Evolutionary conservation across 179 eudicot genomes (phyloP).

Genomic region (Pouteria campechiana): DNA sequence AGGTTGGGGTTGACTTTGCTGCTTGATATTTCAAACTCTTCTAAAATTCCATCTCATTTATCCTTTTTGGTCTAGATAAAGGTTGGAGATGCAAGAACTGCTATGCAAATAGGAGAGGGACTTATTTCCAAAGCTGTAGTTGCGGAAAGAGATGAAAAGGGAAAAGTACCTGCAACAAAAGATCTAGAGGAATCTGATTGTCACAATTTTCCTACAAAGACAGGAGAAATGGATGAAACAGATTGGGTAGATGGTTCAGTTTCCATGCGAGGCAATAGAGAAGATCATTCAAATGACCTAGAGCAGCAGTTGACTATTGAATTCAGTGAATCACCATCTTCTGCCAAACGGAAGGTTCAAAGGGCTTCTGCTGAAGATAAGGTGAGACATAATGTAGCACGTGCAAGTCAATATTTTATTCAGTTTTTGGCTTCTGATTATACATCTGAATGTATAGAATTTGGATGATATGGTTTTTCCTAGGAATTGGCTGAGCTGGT

Average conservation of each 20-base stretch:
- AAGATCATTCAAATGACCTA: constrained; percentile 7
- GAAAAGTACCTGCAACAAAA: background rate
- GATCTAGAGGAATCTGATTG: constrained; percentile 3
- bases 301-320: constrained; percentile 53
- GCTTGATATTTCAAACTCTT: background rate
- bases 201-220: constrained; percentile 5
- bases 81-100: constrained; percentile 7
- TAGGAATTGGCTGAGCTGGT: constrained; percentile 88
- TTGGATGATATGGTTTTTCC: background rate
- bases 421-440: background rate
- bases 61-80: constrained; percentile 12
- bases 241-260: constrained; percentile 56
- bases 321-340: constrained; percentile 47
- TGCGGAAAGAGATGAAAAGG: constrained; percentile 9
- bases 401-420: background rate
- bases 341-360: constrained; percentile 45
- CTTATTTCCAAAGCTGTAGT: constrained; percentile 7
- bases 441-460: no score
- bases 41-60: background rate
- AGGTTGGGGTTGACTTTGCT: background rate
- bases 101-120: background rate
- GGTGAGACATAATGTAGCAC: constrained; percentile 23
- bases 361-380: constrained; percentile 86
- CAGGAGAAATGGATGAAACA: constrained; percentile 28
- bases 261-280: constrained; percentile 10